phyloP scores from a whole-genome alignment of 2,329 filamentous ascomycete species.

The Fusarium drepaniforme region DNA sequence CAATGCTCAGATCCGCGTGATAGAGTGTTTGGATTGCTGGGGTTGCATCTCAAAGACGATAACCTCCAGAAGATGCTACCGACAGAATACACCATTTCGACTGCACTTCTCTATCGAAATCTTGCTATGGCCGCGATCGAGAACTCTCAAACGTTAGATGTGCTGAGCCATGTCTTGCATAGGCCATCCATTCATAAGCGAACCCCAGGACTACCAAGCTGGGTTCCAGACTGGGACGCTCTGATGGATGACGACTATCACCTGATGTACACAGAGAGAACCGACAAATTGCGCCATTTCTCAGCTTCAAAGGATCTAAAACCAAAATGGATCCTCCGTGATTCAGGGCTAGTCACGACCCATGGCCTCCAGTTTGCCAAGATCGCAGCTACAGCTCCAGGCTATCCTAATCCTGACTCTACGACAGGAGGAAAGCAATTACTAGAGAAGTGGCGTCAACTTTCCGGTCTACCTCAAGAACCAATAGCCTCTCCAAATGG shows the following conservation, averaged over 20 bases:
- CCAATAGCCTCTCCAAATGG: not conserved
- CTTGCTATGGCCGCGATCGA: not conserved
- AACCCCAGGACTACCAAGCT: conserved; percentile 1
- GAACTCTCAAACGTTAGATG: not conserved
- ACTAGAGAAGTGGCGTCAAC: not conserved
- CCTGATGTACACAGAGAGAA: conserved; percentile 2
- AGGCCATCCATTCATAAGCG: not conserved
- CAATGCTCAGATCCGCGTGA: conserved; percentile 15
- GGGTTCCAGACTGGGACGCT: conserved; percentile 21
- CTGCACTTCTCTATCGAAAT: not conserved
- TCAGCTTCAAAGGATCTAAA: not conserved
- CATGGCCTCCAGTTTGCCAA: conserved; percentile 2
- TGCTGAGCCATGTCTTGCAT: conserved; percentile 14
- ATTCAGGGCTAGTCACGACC: not conserved
- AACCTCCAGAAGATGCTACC: not conserved
- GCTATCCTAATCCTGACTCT: not conserved
- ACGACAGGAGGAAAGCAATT: not conserved
- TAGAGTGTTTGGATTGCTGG: conserved; percentile 9
- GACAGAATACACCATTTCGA: conserved; percentile 1
- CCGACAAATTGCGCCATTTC: not conserved
- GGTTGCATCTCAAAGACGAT: not conserved
- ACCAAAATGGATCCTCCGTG: not conserved
- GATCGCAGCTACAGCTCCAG: not conserved
- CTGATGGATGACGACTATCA: conserved; percentile 11
- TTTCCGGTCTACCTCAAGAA: not conserved